A percentile compares a stretch with the other conserved stretches of the same genome.
Evolutionary conservation across 768 basidiomycete species (phyloP).

Genomic region (Phylloporus arenicola): DNA sequence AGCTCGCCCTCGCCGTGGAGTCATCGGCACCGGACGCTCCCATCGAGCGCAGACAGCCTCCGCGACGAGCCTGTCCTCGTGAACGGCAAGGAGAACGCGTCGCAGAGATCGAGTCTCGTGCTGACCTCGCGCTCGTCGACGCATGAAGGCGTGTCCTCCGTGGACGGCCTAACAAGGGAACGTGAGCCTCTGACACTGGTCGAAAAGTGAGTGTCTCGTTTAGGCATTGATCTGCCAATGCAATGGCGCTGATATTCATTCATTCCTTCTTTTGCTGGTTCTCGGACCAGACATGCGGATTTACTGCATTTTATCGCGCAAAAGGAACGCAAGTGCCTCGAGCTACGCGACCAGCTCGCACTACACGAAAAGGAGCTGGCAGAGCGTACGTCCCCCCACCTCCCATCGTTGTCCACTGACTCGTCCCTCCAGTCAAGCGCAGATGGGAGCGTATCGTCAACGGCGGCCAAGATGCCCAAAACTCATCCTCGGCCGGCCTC

Average conservation of each 20-base stretch:
- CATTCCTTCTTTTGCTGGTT: not conserved
- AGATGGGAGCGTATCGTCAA: conserved; percentile 81
- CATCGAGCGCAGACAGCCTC: conserved; percentile 1
- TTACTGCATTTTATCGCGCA: conserved; percentile 81
- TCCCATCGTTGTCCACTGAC: not conserved
- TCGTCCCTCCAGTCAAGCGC: conserved; percentile 52
- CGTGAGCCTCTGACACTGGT: conserved; percentile 55
- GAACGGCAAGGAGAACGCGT: conserved; percentile 10
- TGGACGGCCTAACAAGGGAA: conserved; percentile 11
- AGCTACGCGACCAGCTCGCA: conserved; percentile 69
- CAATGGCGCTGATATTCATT: not conserved
- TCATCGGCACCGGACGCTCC: conserved; percentile 7
- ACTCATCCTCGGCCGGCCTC: conserved; percentile 3
- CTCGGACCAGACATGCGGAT: conserved; percentile 69
- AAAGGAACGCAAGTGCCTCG: conserved; percentile 80
- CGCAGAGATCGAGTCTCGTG: conserved; percentile 19
- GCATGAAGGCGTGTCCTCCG: conserved; percentile 16
- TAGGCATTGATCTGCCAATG: not conserved
- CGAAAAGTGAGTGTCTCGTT: conserved; percentile 53
- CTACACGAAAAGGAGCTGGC: conserved; percentile 68
- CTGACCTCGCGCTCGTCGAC: conserved; percentile 13
- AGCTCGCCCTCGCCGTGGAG: conserved; percentile 23
- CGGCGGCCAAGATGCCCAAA: conserved; percentile 35
- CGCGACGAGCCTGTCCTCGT: conserved; percentile 1
- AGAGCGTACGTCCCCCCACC: conserved; percentile 37